Evolutionary conservation across 2,329 filamentous ascomycete species (phyloP), one percentile per base, ranked within the genome.

Genomic region (Aspergillus sp.): DNA sequence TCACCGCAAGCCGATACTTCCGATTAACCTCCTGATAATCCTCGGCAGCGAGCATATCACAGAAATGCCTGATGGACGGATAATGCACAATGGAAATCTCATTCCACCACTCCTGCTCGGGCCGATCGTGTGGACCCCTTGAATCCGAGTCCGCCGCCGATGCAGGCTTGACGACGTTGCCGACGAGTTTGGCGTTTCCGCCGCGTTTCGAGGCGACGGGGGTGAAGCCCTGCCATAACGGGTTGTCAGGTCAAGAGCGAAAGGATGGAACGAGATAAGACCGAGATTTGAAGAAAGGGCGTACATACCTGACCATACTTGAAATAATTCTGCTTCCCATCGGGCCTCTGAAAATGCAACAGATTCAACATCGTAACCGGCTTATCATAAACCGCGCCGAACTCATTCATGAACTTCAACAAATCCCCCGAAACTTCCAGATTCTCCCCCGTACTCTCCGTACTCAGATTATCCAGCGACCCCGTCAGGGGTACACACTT

Each of bases 31-130:
- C 79, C 76, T 87, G 85, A 71, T 87, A 88, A 68, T 87, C 85
- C 67, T 81, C 77, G 48, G 82, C 82, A 1, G 77, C 80, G 48
- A 87, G 69, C 85, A 88, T 89, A 69, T 87, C 85, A 48, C 83
- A 83, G 69, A 89, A 89, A 72, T 89, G 86, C 63, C 73, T 65
- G 41, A 89, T 83, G 54, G 81, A 86, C 3, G 87, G 86, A 73
- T 89, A 89, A 76, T 89, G 86, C 59, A 87, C 87, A 48, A 89
- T 77, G 0, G 87, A 86, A 63, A 89, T 81, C 74, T 89, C 87
- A 71, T 89, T 84, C 87, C 87, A 89, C 56, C 75, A 76, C 13
- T 73, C 75, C 50, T 64, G 61, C 46, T 67, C 69, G 17, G 65
- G 68, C 34, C 34, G 66, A 19, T 67, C 68, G 53, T 50, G 38